phyloP scores from a whole-genome alignment of 2,329 filamentous ascomycete species.

The Xylariales sp. region DNA sequence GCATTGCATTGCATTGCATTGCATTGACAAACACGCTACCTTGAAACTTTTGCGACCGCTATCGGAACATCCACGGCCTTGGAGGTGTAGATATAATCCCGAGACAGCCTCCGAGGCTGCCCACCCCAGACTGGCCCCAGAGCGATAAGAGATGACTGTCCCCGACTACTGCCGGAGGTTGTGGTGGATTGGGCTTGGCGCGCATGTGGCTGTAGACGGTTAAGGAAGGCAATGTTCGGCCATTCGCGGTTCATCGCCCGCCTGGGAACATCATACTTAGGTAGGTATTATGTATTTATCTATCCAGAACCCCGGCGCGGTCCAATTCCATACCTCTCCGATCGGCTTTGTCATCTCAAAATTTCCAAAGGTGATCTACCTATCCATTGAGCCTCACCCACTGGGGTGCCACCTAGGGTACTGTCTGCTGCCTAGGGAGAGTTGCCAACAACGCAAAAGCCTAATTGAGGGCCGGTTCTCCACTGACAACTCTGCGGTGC shows the following conservation, averaged over 20 bases:
- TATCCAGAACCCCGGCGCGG: conserved; percentile 15
- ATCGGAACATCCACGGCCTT: background rate
- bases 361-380: background rate
- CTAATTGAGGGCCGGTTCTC: conserved; percentile 6
- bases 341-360: background rate
- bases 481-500: background rate
- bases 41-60: conserved; percentile 1
- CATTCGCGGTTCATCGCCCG: conserved; percentile 42
- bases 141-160: conserved; percentile 11
- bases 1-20: too few relatives aligned
- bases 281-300: too few relatives aligned
- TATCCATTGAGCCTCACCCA: conserved; percentile 26
- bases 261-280: conserved; percentile 23
- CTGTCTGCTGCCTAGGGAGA: background rate
- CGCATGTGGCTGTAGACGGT: conserved; percentile 39
- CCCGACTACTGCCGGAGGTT: too few relatives aligned
- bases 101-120: too few relatives aligned
- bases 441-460: conserved; percentile 1
- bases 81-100: too few relatives aligned
- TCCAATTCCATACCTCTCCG: conserved; percentile 32
- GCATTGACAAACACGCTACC: too few relatives aligned
- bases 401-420: background rate
- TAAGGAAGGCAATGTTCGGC: conserved; percentile 46
- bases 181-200: conserved; percentile 9
- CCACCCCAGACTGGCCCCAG: background rate